A percentile compares a stretch with the other conserved stretches of the same genome.
These are phyloP conservation scores for Musa schizocarpa DNA, from an alignment of 176 grass and related monocot genomes.

Conservation along the genomic window DNA sequence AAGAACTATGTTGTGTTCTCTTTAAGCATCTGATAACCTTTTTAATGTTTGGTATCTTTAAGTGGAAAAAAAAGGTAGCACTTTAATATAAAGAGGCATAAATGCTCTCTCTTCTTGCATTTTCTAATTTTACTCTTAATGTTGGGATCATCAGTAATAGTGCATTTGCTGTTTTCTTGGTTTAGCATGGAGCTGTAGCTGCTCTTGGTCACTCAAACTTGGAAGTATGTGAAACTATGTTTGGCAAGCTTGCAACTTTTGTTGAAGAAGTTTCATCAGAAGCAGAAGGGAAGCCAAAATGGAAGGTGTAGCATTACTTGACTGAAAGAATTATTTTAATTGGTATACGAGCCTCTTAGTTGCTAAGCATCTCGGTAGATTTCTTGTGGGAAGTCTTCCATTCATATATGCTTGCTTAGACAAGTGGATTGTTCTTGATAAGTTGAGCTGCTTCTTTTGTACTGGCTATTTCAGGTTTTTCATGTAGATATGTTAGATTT, in stretches of 20 bases:
- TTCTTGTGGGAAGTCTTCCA: neutral
- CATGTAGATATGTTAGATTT: too few relatives aligned
- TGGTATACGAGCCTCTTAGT: neutral
- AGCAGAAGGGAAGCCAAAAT: slow-evolving; percentile 88
- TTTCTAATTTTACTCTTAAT: neutral
- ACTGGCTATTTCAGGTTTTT: neutral
- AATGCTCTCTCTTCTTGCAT: neutral
- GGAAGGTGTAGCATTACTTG: slow-evolving; percentile 53
- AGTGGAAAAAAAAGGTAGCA: too few relatives aligned
- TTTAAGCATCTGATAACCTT: too few relatives aligned
- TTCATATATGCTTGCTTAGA: neutral
- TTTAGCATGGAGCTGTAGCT: slow-evolving; percentile 78
- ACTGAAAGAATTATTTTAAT: slow-evolving; percentile 17
- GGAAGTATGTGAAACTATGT: slow-evolving; percentile 88
- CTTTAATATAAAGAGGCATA: neutral
- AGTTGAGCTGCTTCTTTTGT: neutral
- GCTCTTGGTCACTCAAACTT: slow-evolving; percentile 89
- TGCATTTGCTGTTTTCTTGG: neutral
- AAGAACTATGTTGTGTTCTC: too few relatives aligned
- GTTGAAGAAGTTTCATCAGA: slow-evolving; percentile 90
- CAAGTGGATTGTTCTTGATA: neutral
- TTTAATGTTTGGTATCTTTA: too few relatives aligned
- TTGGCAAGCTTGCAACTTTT: slow-evolving; percentile 74
- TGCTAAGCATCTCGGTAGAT: neutral
- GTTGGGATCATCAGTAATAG: neutral